A percentile compares a stretch with the other conserved stretches of the same genome.
Evolutionary conservation across 352 stramenopile species (phyloP).

Genomic region (Globisporangium spinosum): DNA sequence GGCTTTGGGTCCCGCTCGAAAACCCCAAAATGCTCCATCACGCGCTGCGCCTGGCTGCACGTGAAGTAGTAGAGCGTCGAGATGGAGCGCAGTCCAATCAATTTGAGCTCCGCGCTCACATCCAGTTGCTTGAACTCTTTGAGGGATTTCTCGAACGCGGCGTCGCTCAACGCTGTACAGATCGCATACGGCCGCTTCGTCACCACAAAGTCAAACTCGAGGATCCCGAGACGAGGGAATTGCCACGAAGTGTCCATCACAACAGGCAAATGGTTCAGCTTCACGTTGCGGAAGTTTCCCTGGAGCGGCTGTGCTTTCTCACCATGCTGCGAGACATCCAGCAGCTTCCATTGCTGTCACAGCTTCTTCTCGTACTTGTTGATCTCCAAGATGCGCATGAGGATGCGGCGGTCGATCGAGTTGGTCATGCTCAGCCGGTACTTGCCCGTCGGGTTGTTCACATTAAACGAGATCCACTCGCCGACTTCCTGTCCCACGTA

Average conservation of each 20-base stretch:
- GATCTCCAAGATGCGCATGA: conserved; percentile 64
- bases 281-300: conserved; percentile 56
- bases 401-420: conserved; percentile 64
- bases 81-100: conserved; percentile 64
- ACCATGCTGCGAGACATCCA: conserved; percentile 61
- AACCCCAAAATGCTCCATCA: conserved; percentile 79
- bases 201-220: conserved; percentile 77
- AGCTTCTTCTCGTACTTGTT: conserved; percentile 59
- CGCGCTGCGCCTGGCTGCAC: conserved; percentile 55
- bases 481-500: conserved; percentile 68
- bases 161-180: conserved; percentile 60
- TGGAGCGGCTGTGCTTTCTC: conserved; percentile 32
- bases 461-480: conserved; percentile 79
- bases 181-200: conserved; percentile 47
- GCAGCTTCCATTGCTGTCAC: conserved; percentile 49
- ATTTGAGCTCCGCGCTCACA: conserved; percentile 55
- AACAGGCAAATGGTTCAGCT: conserved; percentile 57
- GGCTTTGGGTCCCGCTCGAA: conserved; percentile 60
- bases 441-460: conserved; percentile 57
- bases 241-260: conserved; percentile 49
- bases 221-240: conserved; percentile 55
- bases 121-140: conserved; percentile 77
- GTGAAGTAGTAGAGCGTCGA: conserved; percentile 74
- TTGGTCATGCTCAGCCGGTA: conserved; percentile 73
- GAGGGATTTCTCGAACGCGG: conserved; percentile 67